A percentile compares a stretch with the other conserved stretches of the same genome.
Evolutionary conservation across 139 green algal genomes (phyloP).

Genomic region (Chlamydomonas applanata): DNA sequence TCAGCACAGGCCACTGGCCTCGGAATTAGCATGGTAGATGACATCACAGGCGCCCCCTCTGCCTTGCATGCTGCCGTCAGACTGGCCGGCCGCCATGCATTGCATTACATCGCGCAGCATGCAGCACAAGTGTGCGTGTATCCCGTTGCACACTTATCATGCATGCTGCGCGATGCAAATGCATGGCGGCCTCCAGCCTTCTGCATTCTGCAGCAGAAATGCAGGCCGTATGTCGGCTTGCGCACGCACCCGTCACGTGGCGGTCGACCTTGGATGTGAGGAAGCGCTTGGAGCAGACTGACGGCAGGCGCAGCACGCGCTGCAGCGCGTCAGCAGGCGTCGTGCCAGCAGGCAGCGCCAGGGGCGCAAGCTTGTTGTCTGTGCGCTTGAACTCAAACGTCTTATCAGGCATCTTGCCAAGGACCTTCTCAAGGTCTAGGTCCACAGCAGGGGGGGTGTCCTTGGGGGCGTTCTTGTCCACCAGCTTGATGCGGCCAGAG

Average conservation of each 20-base stretch:
- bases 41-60: conserved; percentile 19
- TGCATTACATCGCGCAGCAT: too few species aligned
- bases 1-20: conserved; percentile 22
- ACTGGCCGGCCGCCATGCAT: too few species aligned
- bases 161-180: too few species aligned
- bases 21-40: conserved; percentile 34
- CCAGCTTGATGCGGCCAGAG: conserved; percentile 81
- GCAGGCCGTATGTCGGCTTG: too few species aligned
- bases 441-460: conserved; percentile 77
- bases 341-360: conserved; percentile 60
- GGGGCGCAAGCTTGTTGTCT: conserved; percentile 24
- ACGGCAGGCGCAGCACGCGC: conserved; percentile 84
- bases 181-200: too few species aligned
- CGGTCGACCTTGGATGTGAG: conserved; percentile 98
- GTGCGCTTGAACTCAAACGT: conserved; percentile 78
- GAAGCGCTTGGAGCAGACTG: conserved; percentile 96
- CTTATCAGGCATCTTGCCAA: conserved; percentile 98
- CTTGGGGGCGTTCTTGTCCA: conserved; percentile 64
- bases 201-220: too few species aligned
- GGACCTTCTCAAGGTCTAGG: conserved; percentile 94
- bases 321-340: conserved; percentile 59
- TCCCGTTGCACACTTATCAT: too few species aligned
- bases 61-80: too few species aligned
- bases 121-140: too few species aligned
- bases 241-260: conserved; percentile 71